These are phyloP conservation scores for Blastocystis sp. DNA, from an alignment of 352 stramenopile species.

Conservation along the genomic window DNA sequence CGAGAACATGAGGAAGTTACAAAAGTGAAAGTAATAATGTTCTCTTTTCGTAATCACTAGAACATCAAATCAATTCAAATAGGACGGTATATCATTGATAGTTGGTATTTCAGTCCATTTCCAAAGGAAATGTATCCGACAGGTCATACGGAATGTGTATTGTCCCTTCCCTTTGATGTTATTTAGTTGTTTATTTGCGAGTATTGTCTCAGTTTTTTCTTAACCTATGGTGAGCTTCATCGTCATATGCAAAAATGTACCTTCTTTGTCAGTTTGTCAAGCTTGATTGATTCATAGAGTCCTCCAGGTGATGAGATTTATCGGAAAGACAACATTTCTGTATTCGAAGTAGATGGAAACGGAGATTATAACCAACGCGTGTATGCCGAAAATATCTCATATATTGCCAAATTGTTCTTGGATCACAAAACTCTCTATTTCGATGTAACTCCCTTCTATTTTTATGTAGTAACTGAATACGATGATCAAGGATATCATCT, in stretches of 20 bases:
- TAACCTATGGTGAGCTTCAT: constrained; percentile 59
- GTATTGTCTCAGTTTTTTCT: constrained; percentile 69
- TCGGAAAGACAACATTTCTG: constrained; percentile 71
- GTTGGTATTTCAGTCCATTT: constrained; percentile 94
- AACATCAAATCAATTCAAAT: constrained; percentile 93
- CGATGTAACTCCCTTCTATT: constrained; percentile 85
- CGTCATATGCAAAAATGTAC: constrained; percentile 69
- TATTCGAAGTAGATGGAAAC: constrained; percentile 84
- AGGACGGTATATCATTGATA: constrained; percentile 75
- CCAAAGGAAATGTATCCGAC: constrained; percentile 89
- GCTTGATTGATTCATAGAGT: constrained; percentile 72
- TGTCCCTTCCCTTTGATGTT: background rate
- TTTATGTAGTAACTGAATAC: constrained; percentile 84
- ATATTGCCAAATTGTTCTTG: constrained; percentile 85
- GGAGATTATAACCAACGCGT: constrained; percentile 73
- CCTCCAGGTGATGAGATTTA: constrained; percentile 80
- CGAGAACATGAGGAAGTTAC: constrained; percentile 95
- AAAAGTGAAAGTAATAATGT: constrained; percentile 82
- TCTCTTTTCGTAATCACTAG: constrained; percentile 72
- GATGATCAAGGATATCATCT: constrained; percentile 81
- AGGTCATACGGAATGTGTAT: constrained; percentile 79
- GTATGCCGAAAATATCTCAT: constrained; percentile 86
- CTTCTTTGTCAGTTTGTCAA: constrained; percentile 71
- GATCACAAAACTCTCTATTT: constrained; percentile 89
- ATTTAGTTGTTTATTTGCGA: constrained; percentile 72